Evolutionary conservation across 495 filamentous ascomycete genomes (phyloP).

Genomic region (Aspergillus coremiiformis): DNA sequence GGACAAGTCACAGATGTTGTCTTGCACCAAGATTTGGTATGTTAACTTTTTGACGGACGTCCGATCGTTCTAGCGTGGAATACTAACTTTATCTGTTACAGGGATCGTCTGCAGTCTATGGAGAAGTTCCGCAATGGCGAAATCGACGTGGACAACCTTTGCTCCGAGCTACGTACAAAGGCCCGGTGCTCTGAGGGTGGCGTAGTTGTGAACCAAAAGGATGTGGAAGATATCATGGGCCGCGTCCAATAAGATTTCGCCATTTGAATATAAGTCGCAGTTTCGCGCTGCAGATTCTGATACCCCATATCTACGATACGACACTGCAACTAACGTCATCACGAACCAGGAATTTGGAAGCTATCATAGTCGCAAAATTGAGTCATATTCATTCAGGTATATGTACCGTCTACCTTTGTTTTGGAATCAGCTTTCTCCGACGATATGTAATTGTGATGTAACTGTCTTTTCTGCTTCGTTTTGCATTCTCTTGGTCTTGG

Average conservation of each 20-base stretch:
- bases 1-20: conserved; percentile 59
- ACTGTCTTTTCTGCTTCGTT: background rate
- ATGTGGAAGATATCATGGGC: conserved; percentile 76
- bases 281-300: background rate
- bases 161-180: conserved; percentile 89
- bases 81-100: conserved; percentile 33
- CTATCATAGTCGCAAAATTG: background rate
- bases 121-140: conserved; percentile 80
- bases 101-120: conserved; percentile 86
- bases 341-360: conserved; percentile 10
- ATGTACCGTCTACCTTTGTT: background rate
- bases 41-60: conserved; percentile 15
- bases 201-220: conserved; percentile 82
- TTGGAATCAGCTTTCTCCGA: background rate
- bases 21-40: conserved; percentile 91
- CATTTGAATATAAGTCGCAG: background rate
- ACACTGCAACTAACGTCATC: conserved; percentile 16
- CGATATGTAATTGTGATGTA: background rate
- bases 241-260: conserved; percentile 29
- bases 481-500: background rate
- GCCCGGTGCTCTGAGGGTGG: conserved; percentile 91
- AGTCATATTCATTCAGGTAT: background rate
- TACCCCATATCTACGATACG: conserved; percentile 21
- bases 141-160: conserved; percentile 87
- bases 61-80: conserved; percentile 4